Evolutionary conservation across 305 asterid genomes (phyloP).

Genomic region (Andrographis paniculata): DNA sequence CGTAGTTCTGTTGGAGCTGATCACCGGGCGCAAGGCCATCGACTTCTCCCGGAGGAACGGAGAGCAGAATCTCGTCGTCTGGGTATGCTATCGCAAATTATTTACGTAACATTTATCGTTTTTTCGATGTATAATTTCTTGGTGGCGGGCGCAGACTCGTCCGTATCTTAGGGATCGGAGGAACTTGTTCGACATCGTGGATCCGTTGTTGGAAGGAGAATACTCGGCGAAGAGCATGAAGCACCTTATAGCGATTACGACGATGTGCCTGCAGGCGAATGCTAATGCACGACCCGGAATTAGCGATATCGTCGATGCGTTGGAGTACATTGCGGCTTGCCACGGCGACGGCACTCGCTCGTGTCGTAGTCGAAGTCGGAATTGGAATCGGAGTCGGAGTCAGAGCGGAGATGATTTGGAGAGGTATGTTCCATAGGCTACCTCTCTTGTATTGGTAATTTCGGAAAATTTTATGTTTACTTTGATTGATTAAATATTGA

Average conservation of each 20-base stretch:
- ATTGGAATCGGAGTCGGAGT: too few species aligned
- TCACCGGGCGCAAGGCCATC: slow-evolving; percentile 72
- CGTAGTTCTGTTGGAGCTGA: slow-evolving; percentile 72
- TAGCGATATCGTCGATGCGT: slow-evolving; percentile 64
- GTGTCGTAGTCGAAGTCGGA: not conserved
- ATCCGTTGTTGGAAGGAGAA: slow-evolving; percentile 48
- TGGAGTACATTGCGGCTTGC: slow-evolving; percentile 52
- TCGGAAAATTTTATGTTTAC: too few species aligned
- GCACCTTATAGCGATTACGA: slow-evolving; percentile 58
- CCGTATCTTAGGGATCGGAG: slow-evolving; percentile 52
- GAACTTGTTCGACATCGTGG: slow-evolving; percentile 47
- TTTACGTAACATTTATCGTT: too few species aligned
- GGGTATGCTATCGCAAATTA: too few species aligned
- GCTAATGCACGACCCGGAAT: slow-evolving; percentile 52
- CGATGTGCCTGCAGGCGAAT: slow-evolving; percentile 77
- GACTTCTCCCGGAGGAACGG: slow-evolving; percentile 44
- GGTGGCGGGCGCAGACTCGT: slow-evolving; percentile 43
- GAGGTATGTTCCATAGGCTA: too few species aligned
- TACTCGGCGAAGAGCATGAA: slow-evolving; percentile 48
- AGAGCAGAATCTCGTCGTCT: slow-evolving; percentile 67
- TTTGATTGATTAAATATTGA: too few species aligned
- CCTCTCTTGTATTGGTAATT: too few species aligned
- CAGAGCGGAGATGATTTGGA: too few species aligned
- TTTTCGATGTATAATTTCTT: too few species aligned
- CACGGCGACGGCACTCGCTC: not conserved